phyloP scores from a whole-genome alignment of 306 rosid species.

The Mimosa bimucronata region DNA sequence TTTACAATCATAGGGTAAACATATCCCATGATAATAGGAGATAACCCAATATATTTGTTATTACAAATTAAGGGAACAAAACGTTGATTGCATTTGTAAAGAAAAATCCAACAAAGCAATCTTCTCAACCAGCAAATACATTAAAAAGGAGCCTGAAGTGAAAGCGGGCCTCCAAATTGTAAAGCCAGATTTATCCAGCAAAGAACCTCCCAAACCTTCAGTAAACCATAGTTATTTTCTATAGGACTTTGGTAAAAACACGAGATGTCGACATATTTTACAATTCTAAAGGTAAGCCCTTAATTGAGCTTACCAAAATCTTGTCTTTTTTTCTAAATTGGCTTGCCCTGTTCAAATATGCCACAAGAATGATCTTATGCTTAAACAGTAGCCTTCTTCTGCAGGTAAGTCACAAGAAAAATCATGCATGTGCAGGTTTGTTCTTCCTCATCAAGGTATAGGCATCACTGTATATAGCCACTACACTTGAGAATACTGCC shows the following conservation, averaged over 20 bases:
- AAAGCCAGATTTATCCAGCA: not conserved
- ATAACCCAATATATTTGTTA: not conserved
- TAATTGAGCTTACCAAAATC: not conserved
- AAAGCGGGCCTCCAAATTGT: not conserved
- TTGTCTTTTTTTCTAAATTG: not conserved
- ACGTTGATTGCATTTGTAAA: not conserved
- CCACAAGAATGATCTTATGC: slow-evolving; percentile 21
- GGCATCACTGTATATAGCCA: slow-evolving; percentile 88
- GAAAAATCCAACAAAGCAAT: not conserved
- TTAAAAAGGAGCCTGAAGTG: not conserved
- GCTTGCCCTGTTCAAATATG: slow-evolving; percentile 18
- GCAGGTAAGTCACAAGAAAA: slow-evolving; percentile 20
- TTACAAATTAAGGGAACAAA: not conserved
- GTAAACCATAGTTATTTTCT: not conserved
- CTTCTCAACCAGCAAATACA: not conserved
- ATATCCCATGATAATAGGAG: too few species aligned
- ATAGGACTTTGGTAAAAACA: not conserved
- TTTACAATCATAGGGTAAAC: too few species aligned
- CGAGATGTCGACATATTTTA: not conserved
- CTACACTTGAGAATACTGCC: slow-evolving; percentile 67
- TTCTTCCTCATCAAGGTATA: slow-evolving; percentile 62
- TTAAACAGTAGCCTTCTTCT: not conserved
- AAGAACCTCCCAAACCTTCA: not conserved
- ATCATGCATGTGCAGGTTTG: slow-evolving; percentile 32
- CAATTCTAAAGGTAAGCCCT: not conserved